Percentiles rank a stretch among this genome's conserved stretches.
phyloP scores from a whole-genome alignment of 179 eudicot genomes.

The Corrigiola litoralis region DNA sequence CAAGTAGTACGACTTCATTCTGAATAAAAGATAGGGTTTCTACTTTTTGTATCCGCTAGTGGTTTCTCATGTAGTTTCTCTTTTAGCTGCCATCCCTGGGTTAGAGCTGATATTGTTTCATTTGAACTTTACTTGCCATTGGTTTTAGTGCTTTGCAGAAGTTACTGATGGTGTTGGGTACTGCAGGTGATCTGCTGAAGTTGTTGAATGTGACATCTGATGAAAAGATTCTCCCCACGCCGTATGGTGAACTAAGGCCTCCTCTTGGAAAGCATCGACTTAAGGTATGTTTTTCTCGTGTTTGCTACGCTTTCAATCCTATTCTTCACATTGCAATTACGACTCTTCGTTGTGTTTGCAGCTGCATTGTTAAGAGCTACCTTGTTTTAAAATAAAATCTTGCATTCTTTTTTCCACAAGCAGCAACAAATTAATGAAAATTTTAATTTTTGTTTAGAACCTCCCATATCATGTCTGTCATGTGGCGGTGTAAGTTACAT shows the following conservation, averaged over 20 bases:
- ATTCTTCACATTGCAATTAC: neutral
- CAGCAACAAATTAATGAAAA: no score
- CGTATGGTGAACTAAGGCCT: constrained; percentile 86
- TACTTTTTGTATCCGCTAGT: neutral
- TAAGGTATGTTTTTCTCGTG: constrained; percentile 51
- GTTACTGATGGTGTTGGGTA: constrained; percentile 1
- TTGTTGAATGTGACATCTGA: constrained; percentile 82
- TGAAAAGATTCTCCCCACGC: constrained; percentile 75
- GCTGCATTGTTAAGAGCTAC: no score
- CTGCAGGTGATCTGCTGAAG: constrained; percentile 73
- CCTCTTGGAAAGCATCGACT: constrained; percentile 99
- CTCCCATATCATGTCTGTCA: no score
- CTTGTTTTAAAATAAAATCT: no score
- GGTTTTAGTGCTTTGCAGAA: neutral
- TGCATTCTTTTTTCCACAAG: no score
- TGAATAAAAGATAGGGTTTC: neutral
- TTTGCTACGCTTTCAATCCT: neutral
- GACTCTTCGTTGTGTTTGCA: no score
- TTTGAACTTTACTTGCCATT: neutral
- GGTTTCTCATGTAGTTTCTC: neutral
- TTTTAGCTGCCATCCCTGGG: neutral
- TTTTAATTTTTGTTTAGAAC: no score
- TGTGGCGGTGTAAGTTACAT: no score
- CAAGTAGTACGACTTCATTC: neutral
- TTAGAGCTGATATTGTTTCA: neutral